Conservation (phyloP, 2,329 filamentous ascomycete species). For the Curvularia lunata region DNA sequence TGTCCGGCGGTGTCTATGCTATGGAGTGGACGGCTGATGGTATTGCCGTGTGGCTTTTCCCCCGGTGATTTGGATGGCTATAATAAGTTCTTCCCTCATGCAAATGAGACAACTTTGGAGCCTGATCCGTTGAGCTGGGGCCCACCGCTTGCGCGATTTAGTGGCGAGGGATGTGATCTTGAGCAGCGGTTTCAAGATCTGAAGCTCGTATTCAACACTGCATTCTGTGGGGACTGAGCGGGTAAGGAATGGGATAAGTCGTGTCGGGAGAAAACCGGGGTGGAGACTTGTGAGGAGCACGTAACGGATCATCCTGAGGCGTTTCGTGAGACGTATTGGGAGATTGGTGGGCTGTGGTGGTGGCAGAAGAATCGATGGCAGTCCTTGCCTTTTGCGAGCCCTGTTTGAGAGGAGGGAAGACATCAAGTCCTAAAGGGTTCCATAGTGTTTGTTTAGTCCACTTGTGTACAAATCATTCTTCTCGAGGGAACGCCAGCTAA, state of each 20-base stretch:
- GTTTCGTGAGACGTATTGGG: conserved; percentile 45
- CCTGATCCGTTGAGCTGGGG: conserved; percentile 32
- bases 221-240: conserved; percentile 63
- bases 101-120: neutral
- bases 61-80: conserved; percentile 25
- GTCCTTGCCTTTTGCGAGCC: neutral
- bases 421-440: neutral
- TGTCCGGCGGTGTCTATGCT: conserved; percentile 51
- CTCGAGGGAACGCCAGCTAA: neutral
- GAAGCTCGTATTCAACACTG: conserved; percentile 54
- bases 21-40: conserved; percentile 46
- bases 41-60: conserved; percentile 54
- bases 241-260: conserved; percentile 62
- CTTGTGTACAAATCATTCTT: neutral
- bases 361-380: conserved; percentile 22
- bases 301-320: conserved; percentile 39
- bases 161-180: conserved; percentile 57
- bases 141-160: conserved; percentile 47
- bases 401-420: neutral
- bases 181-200: conserved; percentile 35
- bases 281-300: conserved; percentile 51
- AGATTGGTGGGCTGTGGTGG: conserved; percentile 41
- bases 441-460: neutral
- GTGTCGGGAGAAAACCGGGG: conserved; percentile 51
- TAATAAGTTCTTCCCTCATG: neutral